These are phyloP conservation scores for Porphyrellus cyaneotinctus DNA, from an alignment of 768 basidiomycete species.

Conservation along the genomic window DNA sequence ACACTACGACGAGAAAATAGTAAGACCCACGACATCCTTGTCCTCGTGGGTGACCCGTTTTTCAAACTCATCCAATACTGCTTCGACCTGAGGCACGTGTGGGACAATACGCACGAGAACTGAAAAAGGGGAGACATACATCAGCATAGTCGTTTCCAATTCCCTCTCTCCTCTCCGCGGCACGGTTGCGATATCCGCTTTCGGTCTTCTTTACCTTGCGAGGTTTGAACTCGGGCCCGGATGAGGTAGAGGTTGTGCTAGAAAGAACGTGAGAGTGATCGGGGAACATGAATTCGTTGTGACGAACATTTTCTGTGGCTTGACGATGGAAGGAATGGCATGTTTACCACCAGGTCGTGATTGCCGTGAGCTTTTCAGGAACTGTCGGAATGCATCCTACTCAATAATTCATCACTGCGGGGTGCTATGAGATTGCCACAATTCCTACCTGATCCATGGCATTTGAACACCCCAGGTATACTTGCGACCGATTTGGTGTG, in stretches of 20 bases:
- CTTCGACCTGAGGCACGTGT: conserved; percentile 54
- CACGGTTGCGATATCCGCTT: conserved; percentile 66
- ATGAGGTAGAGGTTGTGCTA: conserved; percentile 47
- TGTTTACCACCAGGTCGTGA: conserved; percentile 13
- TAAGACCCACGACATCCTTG: conserved; percentile 49
- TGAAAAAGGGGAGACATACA: conserved; percentile 34
- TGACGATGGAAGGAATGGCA: not conserved
- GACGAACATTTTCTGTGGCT: conserved; percentile 19
- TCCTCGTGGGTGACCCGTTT: conserved; percentile 55
- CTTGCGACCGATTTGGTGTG: not conserved
- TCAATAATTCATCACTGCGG: not conserved
- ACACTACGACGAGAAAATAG: not conserved
- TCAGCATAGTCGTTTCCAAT: conserved; percentile 70
- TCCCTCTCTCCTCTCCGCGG: conserved; percentile 66
- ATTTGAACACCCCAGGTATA: not conserved
- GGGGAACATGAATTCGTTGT: not conserved
- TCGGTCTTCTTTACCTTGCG: conserved; percentile 68
- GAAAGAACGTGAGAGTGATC: not conserved
- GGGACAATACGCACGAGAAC: not conserved
- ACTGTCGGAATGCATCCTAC: conserved; percentile 58
- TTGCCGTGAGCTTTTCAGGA: conserved; percentile 39
- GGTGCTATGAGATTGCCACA: not conserved
- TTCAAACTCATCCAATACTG: conserved; percentile 80
- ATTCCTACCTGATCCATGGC: conserved; percentile 29
- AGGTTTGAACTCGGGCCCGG: conserved; percentile 73